Conservation (phyloP, 768 basidiomycete genomes). For the Hygrocybe coccinea region DNA sequence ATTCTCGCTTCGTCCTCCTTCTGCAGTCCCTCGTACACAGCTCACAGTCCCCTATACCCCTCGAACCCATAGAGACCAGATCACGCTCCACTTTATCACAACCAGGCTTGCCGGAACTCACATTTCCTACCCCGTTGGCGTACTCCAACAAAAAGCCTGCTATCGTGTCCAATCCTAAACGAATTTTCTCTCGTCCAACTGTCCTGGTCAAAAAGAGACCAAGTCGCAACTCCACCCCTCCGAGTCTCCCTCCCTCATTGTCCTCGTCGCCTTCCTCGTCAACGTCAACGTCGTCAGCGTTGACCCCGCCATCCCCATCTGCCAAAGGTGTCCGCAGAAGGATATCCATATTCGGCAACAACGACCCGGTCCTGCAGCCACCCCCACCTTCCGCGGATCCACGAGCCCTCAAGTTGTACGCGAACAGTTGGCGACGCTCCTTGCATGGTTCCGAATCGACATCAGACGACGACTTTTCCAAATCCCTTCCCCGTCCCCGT, state of each 20-base stretch:
- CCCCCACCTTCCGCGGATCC: slow-evolving; percentile 47
- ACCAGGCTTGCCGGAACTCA: slow-evolving; percentile 49
- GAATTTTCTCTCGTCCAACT: not conserved
- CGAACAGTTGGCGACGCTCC: slow-evolving; percentile 47
- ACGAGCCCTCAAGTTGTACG: slow-evolving; percentile 41
- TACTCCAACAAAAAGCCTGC: slow-evolving; percentile 24
- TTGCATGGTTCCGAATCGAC: slow-evolving; percentile 21
- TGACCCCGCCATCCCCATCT: slow-evolving; percentile 19
- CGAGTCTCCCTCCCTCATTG: not conserved
- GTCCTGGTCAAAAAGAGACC: not conserved
- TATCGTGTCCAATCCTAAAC: not conserved
- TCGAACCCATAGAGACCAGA: slow-evolving; percentile 41
- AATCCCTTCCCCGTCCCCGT: slow-evolving; percentile 32
- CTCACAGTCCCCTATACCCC: slow-evolving; percentile 42
- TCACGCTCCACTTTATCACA: slow-evolving; percentile 28
- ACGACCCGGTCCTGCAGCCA: slow-evolving; percentile 25
- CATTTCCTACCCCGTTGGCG: slow-evolving; percentile 72
- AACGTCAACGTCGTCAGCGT: no score
- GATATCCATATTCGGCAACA: slow-evolving; percentile 37
- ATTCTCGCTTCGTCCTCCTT: slow-evolving; percentile 71
- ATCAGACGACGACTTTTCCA: slow-evolving; percentile 37
- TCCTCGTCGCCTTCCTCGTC: not conserved
- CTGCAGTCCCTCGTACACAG: slow-evolving; percentile 70
- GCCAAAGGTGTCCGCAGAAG: slow-evolving; percentile 13
- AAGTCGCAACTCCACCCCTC: not conserved